Evolutionary conservation across 768 basidiomycete genomes (phyloP).

Genomic region (Hirschioporus abietinus): DNA sequence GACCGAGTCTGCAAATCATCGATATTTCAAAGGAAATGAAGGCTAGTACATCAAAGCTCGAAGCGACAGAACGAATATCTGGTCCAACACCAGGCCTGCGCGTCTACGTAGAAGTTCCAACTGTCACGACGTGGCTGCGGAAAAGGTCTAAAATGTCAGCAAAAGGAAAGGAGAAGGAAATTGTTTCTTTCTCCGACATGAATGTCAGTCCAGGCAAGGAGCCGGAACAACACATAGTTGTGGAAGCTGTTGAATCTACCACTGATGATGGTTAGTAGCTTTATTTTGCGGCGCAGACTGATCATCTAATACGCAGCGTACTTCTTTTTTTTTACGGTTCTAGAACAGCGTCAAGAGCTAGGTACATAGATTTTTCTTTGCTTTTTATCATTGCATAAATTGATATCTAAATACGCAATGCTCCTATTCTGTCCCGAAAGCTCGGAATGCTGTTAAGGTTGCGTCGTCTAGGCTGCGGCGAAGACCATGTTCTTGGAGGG

Average conservation of each 20-base stretch:
- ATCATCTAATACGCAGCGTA: background rate
- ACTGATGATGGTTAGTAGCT: background rate
- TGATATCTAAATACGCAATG: slow-evolving; percentile 14
- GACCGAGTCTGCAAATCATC: background rate
- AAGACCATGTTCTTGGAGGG: slow-evolving; percentile 52
- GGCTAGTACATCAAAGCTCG: background rate
- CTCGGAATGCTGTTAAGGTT: slow-evolving; percentile 40
- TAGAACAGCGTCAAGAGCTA: slow-evolving; percentile 16
- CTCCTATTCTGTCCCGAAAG: slow-evolving; percentile 29
- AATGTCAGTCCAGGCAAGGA: background rate
- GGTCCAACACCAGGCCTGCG: background rate
- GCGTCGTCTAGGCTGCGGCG: slow-evolving; percentile 44
- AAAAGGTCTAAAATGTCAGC: background rate
- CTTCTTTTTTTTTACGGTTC: background rate
- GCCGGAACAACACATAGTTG: background rate
- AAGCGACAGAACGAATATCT: background rate
- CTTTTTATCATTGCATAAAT: background rate
- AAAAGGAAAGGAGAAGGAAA: background rate
- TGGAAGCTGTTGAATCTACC: background rate
- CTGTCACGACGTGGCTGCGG: background rate
- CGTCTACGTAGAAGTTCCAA: background rate
- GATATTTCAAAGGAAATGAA: background rate
- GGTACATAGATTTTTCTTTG: slow-evolving; percentile 38
- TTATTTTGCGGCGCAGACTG: background rate
- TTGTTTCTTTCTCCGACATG: background rate